Percentiles rank a stretch among this genome's conserved stretches.
phyloP scores from a whole-genome alignment of 2,329 filamentous ascomycete genomes.

The Arthroderma sp. region DNA sequence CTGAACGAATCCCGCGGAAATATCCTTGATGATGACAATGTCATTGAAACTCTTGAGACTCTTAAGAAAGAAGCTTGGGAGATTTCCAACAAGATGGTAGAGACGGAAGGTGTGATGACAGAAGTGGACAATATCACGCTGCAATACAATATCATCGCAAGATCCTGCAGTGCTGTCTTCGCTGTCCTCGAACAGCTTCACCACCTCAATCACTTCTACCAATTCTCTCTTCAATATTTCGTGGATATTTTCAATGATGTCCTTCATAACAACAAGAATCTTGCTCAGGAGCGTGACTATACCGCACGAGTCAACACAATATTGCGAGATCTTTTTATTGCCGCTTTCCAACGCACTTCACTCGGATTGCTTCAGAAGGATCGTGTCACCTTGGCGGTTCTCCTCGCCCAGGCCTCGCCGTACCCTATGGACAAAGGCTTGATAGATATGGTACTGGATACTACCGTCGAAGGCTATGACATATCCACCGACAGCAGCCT shows the following conservation, averaged over 20 bases:
- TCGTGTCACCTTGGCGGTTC: constrained; percentile 83
- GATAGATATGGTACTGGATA: constrained; percentile 76
- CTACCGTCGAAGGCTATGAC: constrained; percentile 62
- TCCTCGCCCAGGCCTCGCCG: constrained; percentile 89
- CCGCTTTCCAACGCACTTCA: constrained; percentile 85
- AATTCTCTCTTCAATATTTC: constrained; percentile 98
- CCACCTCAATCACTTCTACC: constrained; percentile 98
- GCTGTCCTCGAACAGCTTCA: constrained; percentile 93
- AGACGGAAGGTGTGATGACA: constrained; percentile 95
- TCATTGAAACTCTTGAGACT: constrained; percentile 94
- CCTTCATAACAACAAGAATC: constrained; percentile 63
- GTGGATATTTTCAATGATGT: constrained; percentile 94
- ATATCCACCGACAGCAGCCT: constrained; percentile 56
- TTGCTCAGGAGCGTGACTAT: constrained; percentile 60
- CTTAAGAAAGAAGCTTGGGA: constrained; percentile 96
- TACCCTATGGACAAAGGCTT: constrained; percentile 87
- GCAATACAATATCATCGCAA: constrained; percentile 85
- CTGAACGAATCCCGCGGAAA: constrained; percentile 96
- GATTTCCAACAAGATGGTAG: constrained; percentile 89
- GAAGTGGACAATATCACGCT: constrained; percentile 94
- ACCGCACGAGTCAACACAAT: constrained; percentile 77
- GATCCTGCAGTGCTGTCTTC: constrained; percentile 93
- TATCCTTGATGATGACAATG: constrained; percentile 94
- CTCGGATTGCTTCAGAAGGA: constrained; percentile 87
- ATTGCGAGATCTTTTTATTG: constrained; percentile 79